Conservation (phyloP, 192 early-diverging fungal species). For the Entomortierella lignicola region DNA sequence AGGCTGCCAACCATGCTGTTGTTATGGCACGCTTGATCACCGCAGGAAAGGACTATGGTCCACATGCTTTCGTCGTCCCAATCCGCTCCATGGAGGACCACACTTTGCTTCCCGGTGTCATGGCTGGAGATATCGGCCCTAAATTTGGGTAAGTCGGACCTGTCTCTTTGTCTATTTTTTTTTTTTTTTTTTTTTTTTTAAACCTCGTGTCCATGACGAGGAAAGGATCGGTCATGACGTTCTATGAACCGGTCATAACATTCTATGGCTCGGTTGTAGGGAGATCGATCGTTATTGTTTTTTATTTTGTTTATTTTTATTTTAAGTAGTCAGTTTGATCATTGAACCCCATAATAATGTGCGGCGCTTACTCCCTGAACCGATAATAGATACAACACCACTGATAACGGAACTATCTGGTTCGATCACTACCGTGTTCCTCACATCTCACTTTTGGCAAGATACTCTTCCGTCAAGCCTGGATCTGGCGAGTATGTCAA, state of each 20-base stretch:
- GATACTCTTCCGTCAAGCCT: slow-evolving; percentile 76
- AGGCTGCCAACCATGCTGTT: slow-evolving; percentile 83
- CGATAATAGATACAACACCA: slow-evolving; percentile 68
- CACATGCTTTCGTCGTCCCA: slow-evolving; percentile 84
- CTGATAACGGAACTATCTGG: slow-evolving; percentile 89
- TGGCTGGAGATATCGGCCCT: slow-evolving; percentile 88
- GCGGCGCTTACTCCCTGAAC: no score
- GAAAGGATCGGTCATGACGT: no score
- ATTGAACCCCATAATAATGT: no score
- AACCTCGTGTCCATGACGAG: background rate
- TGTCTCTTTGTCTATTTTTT: no score
- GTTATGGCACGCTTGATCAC: slow-evolving; percentile 87
- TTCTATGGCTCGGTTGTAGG: no score
- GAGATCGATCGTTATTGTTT: no score
- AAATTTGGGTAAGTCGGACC: slow-evolving; percentile 84
- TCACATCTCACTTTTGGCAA: slow-evolving; percentile 79
- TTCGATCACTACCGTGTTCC: slow-evolving; percentile 87
- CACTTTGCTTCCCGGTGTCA: slow-evolving; percentile 78
- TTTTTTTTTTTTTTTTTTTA: background rate
- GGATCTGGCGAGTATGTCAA: slow-evolving; percentile 75
- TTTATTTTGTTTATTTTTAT: no score
- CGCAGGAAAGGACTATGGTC: slow-evolving; percentile 79
- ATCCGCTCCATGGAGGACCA: slow-evolving; percentile 83
- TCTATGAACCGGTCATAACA: no score
- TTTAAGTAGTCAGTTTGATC: no score